phyloP scores from a whole-genome alignment of 169 alveolate genomes.

The Pseudocohnilembus persalinus region DNA sequence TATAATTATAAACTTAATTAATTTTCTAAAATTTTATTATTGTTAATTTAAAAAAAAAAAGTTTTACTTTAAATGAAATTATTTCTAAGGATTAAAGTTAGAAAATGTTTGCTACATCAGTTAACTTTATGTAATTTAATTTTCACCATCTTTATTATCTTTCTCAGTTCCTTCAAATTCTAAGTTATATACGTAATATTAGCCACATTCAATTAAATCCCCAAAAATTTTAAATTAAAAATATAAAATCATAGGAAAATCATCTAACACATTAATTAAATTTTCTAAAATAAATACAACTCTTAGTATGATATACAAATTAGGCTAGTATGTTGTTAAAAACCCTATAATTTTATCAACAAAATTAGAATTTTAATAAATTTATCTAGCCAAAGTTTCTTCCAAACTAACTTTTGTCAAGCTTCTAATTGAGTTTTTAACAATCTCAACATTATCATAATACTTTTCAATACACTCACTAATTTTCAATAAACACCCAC shows the following conservation, averaged over 20 bases:
- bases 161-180: not conserved
- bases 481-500: not conserved
- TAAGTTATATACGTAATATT: too few species aligned
- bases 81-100: not conserved
- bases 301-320: not conserved
- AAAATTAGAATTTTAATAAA: not conserved
- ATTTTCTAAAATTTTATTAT: too few species aligned
- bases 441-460: not conserved
- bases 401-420: not conserved
- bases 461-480: not conserved
- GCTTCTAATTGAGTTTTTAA: not conserved
- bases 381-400: not conserved
- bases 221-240: too few species aligned
- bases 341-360: not conserved
- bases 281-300: not conserved
- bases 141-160: not conserved
- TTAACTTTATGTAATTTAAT: too few species aligned
- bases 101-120: not conserved
- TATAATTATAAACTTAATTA: too few species aligned
- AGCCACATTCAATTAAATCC: not conserved
- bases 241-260: not conserved
- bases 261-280: not conserved
- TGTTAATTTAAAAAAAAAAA: too few species aligned
- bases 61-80: not conserved
- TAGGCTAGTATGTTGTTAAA: not conserved